Percentiles rank a stretch among this genome's conserved stretches.
phyloP scores from a whole-genome alignment of 1,284 basidiomycete species.

The Apiotrichum akiyoshidainum region DNA sequence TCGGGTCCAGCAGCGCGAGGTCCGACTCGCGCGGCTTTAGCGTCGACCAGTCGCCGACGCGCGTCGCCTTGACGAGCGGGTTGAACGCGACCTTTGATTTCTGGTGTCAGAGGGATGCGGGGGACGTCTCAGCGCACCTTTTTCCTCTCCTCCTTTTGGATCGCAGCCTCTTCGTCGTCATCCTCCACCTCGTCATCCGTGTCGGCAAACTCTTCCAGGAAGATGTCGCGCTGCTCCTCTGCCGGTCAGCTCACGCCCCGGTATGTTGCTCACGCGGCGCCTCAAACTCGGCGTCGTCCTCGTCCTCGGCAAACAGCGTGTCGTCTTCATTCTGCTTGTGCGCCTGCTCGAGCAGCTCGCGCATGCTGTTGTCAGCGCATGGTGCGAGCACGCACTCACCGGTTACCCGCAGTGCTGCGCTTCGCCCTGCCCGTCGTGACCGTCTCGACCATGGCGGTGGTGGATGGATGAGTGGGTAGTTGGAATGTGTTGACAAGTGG shows the following conservation, averaged over 20 bases:
- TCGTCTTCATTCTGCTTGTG: constrained; percentile 45
- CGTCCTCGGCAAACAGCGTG: constrained; percentile 43
- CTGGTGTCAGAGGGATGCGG: constrained; percentile 18
- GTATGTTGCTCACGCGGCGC: constrained; percentile 39
- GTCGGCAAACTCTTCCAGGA: constrained; percentile 48
- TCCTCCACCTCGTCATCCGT: constrained; percentile 47
- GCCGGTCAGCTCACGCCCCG: not conserved
- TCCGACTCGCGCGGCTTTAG: constrained; percentile 11
- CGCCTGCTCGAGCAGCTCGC: constrained; percentile 47
- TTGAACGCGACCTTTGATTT: constrained; percentile 39
- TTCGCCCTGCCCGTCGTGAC: constrained; percentile 40
- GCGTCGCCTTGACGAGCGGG: constrained; percentile 24
- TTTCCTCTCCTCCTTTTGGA: constrained; percentile 35
- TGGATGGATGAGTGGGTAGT: not conserved
- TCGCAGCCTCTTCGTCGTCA: constrained; percentile 35
- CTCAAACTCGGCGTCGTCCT: constrained; percentile 44
- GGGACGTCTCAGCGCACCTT: constrained; percentile 28
- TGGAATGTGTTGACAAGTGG: not conserved
- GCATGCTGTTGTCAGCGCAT: constrained; percentile 36
- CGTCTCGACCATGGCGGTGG: constrained; percentile 27
- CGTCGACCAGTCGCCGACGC: constrained; percentile 12
- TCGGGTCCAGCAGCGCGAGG: constrained; percentile 28
- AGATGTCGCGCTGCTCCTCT: constrained; percentile 41
- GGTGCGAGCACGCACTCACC: constrained; percentile 24
- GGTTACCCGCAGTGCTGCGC: constrained; percentile 47